Percentiles rank a stretch among this genome's conserved stretches.
Evolutionary conservation across 768 basidiomycete genomes (phyloP).

Genomic region (Pleurotus salmoneostramineus): DNA sequence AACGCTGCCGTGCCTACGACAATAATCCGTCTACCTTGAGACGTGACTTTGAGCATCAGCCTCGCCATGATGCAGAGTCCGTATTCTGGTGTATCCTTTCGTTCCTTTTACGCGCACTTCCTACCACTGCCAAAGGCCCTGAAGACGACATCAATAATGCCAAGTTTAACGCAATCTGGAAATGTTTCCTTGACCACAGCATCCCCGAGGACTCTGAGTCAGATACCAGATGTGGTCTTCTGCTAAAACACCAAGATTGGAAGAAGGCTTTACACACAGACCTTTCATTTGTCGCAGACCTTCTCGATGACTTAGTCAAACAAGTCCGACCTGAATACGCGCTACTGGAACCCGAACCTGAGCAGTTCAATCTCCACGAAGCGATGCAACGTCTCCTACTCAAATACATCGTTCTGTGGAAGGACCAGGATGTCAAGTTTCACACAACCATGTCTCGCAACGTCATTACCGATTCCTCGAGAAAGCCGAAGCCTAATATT

Average conservation of each 20-base stretch:
- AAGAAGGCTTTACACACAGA: not conserved
- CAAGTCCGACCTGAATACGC: slow-evolving; percentile 4
- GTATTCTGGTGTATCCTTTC: slow-evolving; percentile 5
- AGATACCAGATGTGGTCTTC: not conserved
- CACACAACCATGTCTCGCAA: not conserved
- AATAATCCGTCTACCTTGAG: not conserved
- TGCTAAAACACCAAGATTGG: not conserved
- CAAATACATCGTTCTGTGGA: not conserved
- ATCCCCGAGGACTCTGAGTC: not conserved
- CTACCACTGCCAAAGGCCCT: not conserved
- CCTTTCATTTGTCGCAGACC: not conserved
- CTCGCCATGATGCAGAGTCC: slow-evolving; percentile 8
- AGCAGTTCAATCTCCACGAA: not conserved
- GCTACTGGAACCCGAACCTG: not conserved
- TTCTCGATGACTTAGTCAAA: not conserved
- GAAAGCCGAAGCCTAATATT: too few relatives aligned
- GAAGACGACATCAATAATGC: slow-evolving; percentile 4
- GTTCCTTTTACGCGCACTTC: slow-evolving; percentile 1
- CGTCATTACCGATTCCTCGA: too few relatives aligned
- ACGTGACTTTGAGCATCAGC: not conserved
- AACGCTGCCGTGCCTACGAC: not conserved
- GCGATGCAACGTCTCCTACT: slow-evolving; percentile 7
- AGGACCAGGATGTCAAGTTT: not conserved
- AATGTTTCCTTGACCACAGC: slow-evolving; percentile 1
- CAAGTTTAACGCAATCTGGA: slow-evolving; percentile 3